Conservation (phyloP, 164 flowering plant species). For the Vitis labrusca region DNA sequence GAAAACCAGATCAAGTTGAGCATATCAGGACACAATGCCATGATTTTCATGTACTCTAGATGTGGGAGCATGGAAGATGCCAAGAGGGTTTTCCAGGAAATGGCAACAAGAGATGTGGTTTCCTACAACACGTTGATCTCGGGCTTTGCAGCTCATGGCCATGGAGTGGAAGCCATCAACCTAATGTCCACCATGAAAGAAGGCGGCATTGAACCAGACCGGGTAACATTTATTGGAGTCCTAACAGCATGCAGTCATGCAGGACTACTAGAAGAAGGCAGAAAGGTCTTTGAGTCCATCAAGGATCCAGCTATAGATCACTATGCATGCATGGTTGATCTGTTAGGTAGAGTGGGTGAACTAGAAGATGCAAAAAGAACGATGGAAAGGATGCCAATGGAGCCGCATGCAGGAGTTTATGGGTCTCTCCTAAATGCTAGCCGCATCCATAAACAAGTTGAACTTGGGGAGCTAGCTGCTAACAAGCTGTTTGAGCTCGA, state of each 20-base stretch:
- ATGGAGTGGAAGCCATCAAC: conserved; percentile 43
- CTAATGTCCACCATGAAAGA: conserved; percentile 45
- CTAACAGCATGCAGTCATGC: conserved; percentile 84
- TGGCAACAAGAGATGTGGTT: conserved; percentile 56
- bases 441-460: conserved; percentile 46
- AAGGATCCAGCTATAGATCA: conserved; percentile 58
- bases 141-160: conserved; percentile 71
- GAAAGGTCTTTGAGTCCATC: conserved; percentile 47
- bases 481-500: conserved; percentile 58
- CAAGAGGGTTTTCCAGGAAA: conserved; percentile 37
- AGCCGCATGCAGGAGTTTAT: conserved; percentile 63
- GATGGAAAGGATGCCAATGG: conserved; percentile 52
- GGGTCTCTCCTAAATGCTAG: conserved; percentile 71
- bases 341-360: conserved; percentile 62
- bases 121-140: conserved; percentile 69
- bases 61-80: conserved; percentile 76
- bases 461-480: conserved; percentile 65
- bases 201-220: conserved; percentile 57
- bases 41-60: conserved; percentile 75
- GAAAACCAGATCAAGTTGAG: conserved; percentile 41
- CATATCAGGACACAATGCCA: conserved; percentile 53
- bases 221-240: conserved; percentile 57
- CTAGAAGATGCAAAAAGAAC: conserved; percentile 58
- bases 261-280: conserved; percentile 64
- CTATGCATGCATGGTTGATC: conserved; percentile 78